Base-by-base conservation (phyloP, 2,329 filamentous ascomycete species). In the Penicillium psychrosexuale region DNA sequence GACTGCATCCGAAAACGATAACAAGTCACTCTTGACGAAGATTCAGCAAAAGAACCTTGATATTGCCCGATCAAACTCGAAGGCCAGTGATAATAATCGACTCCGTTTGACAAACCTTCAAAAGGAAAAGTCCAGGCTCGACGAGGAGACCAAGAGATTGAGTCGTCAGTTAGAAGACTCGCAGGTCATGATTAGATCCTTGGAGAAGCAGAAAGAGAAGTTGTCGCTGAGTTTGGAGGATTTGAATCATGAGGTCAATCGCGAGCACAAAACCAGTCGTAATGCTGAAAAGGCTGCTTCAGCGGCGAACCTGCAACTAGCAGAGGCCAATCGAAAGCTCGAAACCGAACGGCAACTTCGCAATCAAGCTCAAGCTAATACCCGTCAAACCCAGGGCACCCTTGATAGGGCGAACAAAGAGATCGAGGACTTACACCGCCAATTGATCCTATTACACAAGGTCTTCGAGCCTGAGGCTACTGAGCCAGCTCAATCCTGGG, bases 41-140 rank as follows among this genome's bases (percentile, higher is more conserved):
- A 82, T 99, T 17, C 93, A 97, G 67, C 93, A 97, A 68, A 97
- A 97, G 78, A 94, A 95, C 30, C 82, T 99, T 7, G 93, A 99
- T 69, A 95, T 99, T 71, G 93, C 93, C 38, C 85, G 94, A 43
- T 94, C 93, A 0, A 90, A 85, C 57, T 96, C 92, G 5, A 87
- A 88, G 56, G 93, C 89, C 30, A 91, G 84, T 58, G 93, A 97
- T 64, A 89, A 86, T 31, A 90, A 91, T 44, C 86, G 92, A 36
- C 82, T 86, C 2, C 89, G 94, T 62, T 79, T 97, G 45, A 74
- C 84, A 37, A 85, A 87, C 55, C 78, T 97, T 28, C 91, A 93
- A 60, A 84, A 86, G 15, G 93, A 97, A 67, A 97, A 96, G 75
- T 73, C 82, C 1, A 90, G 88, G 65, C 74, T 89, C 0, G 92